Percentiles rank a stretch among this genome's conserved stretches.
Evolutionary conservation across 108 stramenopile genomes (phyloP).

Genomic region (Cyclotella baltica): DNA sequence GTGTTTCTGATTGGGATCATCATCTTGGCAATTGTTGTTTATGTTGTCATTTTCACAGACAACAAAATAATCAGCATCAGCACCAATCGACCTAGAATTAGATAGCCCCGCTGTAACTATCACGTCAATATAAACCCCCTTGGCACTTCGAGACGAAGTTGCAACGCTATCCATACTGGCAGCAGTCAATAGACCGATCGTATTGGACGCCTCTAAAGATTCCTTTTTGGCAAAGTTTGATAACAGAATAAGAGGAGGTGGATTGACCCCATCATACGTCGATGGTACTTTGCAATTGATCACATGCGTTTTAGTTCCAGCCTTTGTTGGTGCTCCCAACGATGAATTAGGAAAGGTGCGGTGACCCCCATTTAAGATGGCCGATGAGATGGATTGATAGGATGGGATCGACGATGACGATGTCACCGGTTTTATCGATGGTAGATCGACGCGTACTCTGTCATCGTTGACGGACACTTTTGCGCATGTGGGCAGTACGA

Average conservation of each 20-base stretch:
- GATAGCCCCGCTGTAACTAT: constrained; percentile 63
- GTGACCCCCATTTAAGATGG: constrained; percentile 44
- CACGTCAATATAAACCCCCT: constrained; percentile 42
- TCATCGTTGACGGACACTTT: too few relatives aligned
- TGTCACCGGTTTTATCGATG: too few relatives aligned
- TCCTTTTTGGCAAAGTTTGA: constrained; percentile 20
- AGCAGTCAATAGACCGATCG: constrained; percentile 57
- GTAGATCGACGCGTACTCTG: too few relatives aligned
- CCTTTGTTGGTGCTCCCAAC: neutral
- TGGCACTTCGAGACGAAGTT: constrained; percentile 26
- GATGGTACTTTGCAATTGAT: constrained; percentile 52
- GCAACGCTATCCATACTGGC: constrained; percentile 52
- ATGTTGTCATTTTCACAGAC: neutral
- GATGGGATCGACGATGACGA: too few relatives aligned
- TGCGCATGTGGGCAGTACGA: too few relatives aligned
- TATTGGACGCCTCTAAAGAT: constrained; percentile 5
- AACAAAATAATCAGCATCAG: constrained; percentile 57
- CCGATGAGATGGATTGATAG: too few relatives aligned
- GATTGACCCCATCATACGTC: constrained; percentile 52
- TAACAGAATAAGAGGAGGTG: constrained; percentile 21
- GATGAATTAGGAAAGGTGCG: constrained; percentile 15
- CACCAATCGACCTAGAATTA: constrained; percentile 49
- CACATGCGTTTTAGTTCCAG: constrained; percentile 10
- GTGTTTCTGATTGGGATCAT: neutral
- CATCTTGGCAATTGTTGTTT: neutral